phyloP scores from a whole-genome alignment of 257 asterid genomes.

The Petunia secreta region DNA sequence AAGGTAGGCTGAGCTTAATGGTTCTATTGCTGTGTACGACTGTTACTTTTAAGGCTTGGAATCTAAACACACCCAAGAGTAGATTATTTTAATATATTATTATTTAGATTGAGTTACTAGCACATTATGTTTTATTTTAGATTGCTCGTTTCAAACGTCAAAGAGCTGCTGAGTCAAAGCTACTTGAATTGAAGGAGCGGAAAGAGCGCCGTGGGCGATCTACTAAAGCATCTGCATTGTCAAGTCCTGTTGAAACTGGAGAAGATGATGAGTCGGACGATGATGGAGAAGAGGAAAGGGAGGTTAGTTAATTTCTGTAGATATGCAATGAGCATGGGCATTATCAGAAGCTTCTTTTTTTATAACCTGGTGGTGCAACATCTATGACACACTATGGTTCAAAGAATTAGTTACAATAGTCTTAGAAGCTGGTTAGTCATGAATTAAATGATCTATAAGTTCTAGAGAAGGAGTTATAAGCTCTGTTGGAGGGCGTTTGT shows the following conservation, averaged over 20 bases:
- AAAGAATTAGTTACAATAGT: neutral
- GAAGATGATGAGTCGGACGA: constrained; percentile 85
- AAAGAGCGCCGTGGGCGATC: constrained; percentile 97
- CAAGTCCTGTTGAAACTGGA: constrained; percentile 72
- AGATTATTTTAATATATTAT: neutral
- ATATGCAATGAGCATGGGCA: constrained; percentile 17
- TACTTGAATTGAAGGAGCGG: constrained; percentile 85
- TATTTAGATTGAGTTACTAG: neutral
- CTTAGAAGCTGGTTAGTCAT: neutral
- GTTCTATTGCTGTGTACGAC: neutral
- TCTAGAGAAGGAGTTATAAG: neutral
- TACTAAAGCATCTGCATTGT: constrained; percentile 88
- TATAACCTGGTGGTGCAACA: neutral
- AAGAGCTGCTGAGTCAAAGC: constrained; percentile 82
- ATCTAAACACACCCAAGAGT: neutral
- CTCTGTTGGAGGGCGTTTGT: neutral
- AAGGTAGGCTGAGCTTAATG: constrained; percentile 48
- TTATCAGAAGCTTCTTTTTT: neutral
- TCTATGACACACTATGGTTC: neutral
- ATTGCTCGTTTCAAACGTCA: constrained; percentile 85
- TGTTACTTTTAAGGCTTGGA: constrained; percentile 4
- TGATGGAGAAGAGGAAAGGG: constrained; percentile 98
- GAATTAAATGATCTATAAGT: neutral
- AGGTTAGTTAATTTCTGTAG: constrained; percentile 54
- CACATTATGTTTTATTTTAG: constrained; percentile 43